A percentile compares a stretch with the other conserved stretches of the same genome.
Conservation (phyloP, 805 yeast genomes). For the Brettanomyces naardenensis region DNA sequence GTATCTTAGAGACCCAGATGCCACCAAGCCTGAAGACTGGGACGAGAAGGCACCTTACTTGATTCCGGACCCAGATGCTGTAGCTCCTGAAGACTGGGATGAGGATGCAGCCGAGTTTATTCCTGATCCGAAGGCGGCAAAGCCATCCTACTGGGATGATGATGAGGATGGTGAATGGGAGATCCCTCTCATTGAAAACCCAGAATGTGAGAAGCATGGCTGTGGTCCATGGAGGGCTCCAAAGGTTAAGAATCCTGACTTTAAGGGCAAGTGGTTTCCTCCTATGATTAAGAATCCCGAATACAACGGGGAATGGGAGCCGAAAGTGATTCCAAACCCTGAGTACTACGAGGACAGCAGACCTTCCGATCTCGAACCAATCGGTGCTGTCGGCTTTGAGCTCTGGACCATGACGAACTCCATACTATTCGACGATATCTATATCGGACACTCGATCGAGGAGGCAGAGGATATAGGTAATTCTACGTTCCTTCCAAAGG, state of each 20-base stretch:
- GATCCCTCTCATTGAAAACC: slow-evolving; percentile 65
- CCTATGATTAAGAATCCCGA: slow-evolving; percentile 66
- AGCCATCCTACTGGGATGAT: slow-evolving; percentile 82
- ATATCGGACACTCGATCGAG: slow-evolving; percentile 72
- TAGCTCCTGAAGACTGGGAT: slow-evolving; percentile 75
- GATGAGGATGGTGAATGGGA: slow-evolving; percentile 85
- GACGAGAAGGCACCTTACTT: slow-evolving; percentile 59
- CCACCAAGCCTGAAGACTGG: slow-evolving; percentile 76
- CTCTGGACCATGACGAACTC: slow-evolving; percentile 80
- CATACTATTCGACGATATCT: slow-evolving; percentile 74
- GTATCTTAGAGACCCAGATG: slow-evolving; percentile 59
- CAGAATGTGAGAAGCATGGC: slow-evolving; percentile 61
- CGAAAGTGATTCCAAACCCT: slow-evolving; percentile 62
- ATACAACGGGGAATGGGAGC: slow-evolving; percentile 74
- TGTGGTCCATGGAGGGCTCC: slow-evolving; percentile 83
- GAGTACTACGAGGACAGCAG: slow-evolving; percentile 47
- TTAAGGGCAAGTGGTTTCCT: slow-evolving; percentile 71
- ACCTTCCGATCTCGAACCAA: slow-evolving; percentile 56
- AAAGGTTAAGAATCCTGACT: slow-evolving; percentile 55
- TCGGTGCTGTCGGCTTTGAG: slow-evolving; percentile 83
- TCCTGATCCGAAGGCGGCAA: slow-evolving; percentile 56
- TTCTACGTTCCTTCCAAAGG: slow-evolving; percentile 54
- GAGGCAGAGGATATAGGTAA: slow-evolving; percentile 87
- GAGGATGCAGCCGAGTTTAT: slow-evolving; percentile 52
- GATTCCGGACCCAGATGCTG: slow-evolving; percentile 61